Evolutionary conservation across 2,329 filamentous ascomycete species (phyloP), one percentile per base, ranked within the genome.

Genomic region (Tothia fuscella): DNA sequence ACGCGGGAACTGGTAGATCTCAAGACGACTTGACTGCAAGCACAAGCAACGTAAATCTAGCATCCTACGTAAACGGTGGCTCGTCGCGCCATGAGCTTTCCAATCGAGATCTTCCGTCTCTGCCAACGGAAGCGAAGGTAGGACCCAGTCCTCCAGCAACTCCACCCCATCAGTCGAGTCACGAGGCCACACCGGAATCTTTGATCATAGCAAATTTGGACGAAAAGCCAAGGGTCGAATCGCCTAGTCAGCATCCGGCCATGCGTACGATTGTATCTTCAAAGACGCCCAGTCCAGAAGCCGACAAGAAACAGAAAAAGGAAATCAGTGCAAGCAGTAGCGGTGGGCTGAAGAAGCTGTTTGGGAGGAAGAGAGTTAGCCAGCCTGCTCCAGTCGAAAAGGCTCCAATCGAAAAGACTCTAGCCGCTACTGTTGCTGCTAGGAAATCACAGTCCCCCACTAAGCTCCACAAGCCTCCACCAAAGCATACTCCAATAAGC

Each of bases 1-100:
- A 71, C 49, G 78, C 82, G 31, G 87, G 88, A 17, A 82, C 76
- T 45, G 84, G 84, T 10, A 48, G 65, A 16, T 67, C 65, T 2
- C 61, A n/a, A n/a, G n/a, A n/a, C n/a, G n/a, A n/a, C n/a, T n/a
- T 65, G 30, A 64, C 68, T 13, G 64, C 68, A 10, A 26, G 51
- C 51, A 9, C 41, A 52, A 16, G 53, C 58, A 6, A 46, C 51
- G 17, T 42, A 9, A 33, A 46, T 21, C 20, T 43, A 10, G 22
- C 31, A 14, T 29, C 22, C 19, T 6, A 33, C 16, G 20, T 17
- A 4, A 38, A 42, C 20, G 42, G 43, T 14, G 20, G 12, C 7
- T 34, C 42, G 10, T 12, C 42, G 6, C 40, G 20, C 16, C 25
- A 28, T 10, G 29, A 37, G n/a, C 14, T 51, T 3, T 55, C 57